Evolutionary conservation across 1,139 yeast genomes (phyloP).

Genomic region (Yamadazyma diospyri): DNA sequence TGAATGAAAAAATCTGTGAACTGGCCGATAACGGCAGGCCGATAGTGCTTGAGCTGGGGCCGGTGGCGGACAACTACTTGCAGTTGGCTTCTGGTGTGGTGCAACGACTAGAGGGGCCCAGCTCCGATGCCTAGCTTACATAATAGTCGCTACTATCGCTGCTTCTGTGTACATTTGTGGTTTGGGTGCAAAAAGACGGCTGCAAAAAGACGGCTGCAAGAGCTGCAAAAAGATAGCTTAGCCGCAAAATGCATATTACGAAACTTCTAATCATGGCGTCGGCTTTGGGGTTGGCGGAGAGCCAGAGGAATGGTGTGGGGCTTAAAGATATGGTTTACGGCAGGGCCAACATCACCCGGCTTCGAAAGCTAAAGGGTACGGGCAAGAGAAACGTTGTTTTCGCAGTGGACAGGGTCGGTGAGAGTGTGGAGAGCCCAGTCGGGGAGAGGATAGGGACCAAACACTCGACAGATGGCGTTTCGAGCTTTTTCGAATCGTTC

Average conservation of each 20-base stretch:
- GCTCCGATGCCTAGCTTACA: too few species aligned
- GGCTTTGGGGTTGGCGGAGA: neutral
- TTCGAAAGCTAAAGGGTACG: neutral
- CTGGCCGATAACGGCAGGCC: conserved; percentile 68
- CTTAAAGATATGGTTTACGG: neutral
- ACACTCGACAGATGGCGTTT: too few species aligned
- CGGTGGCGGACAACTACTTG: conserved; percentile 35
- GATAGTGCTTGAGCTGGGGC: conserved; percentile 44
- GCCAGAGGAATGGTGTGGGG: too few species aligned
- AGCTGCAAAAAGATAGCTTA: too few species aligned
- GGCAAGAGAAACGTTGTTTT: conserved; percentile 5
- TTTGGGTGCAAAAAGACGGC: conserved; percentile 3
- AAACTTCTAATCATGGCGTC: neutral
- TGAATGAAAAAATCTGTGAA: conserved; percentile 57
- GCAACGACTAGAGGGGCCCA: neutral
- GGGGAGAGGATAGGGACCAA: too few species aligned
- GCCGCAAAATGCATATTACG: too few species aligned
- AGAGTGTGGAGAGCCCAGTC: conserved; percentile 3
- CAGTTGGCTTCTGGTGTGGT: conserved; percentile 37
- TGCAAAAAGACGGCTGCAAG: too few species aligned
- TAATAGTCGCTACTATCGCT: too few species aligned
- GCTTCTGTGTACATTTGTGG: neutral
- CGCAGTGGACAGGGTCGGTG: conserved; percentile 8
- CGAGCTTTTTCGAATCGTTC: too few species aligned
- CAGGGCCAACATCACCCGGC: neutral